Evolutionary conservation across 2,329 filamentous ascomycete species (phyloP).

Genomic region (Escovopsis sp.): DNA sequence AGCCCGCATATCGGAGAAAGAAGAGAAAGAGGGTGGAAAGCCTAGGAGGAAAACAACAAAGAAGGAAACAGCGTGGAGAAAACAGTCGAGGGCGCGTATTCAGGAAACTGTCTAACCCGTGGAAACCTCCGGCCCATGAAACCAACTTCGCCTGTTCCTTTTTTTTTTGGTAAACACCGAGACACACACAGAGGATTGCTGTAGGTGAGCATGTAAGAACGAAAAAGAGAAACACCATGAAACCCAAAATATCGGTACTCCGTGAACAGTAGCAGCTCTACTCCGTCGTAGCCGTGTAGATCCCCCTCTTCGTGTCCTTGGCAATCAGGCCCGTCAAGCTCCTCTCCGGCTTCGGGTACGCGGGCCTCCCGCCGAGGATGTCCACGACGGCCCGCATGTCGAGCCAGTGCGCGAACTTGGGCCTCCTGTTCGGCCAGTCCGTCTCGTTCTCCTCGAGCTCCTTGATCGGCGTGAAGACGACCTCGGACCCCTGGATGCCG

Average conservation of each 20-base stretch:
- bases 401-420: constrained; percentile 75
- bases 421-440: constrained; percentile 82
- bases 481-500: constrained; percentile 77
- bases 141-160: no score
- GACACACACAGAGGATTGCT: no score
- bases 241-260: neutral
- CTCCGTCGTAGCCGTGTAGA: constrained; percentile 6
- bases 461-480: constrained; percentile 74
- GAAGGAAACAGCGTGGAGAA: no score
- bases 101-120: no score
- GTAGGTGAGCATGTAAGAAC: no score
- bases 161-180: no score
- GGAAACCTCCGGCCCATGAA: no score
- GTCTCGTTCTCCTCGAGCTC: constrained; percentile 71
- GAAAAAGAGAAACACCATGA: neutral
- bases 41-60: no score
- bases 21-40: no score
- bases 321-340: constrained; percentile 36
- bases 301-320: constrained; percentile 46
- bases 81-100: no score
- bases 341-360: constrained; percentile 32
- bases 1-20: no score
- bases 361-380: constrained; percentile 59
- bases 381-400: constrained; percentile 68
- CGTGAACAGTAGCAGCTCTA: no score